Evolutionary conservation across 768 basidiomycete genomes (phyloP), one percentile per base, ranked within the genome.

Genomic region (Auricularia sp.): DNA sequence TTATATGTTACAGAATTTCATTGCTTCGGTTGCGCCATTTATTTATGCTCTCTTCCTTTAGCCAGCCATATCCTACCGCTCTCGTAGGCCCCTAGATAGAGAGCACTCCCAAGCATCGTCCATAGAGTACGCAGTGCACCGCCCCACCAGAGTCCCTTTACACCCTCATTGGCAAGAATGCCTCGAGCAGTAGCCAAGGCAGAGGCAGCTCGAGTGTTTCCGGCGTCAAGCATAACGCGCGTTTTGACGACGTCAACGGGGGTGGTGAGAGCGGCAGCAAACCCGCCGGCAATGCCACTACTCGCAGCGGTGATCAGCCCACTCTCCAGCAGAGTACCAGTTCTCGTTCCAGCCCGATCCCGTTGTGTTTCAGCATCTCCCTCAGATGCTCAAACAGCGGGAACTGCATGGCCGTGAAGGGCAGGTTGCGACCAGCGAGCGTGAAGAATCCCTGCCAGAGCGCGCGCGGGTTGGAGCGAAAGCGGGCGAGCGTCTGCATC

Each of bases 181-280:
- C 21, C 47, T 6, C 47, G 14, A 8, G 47, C 21, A 51, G 21
- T 51, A 4, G 10, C 16, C 47, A 16, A 12, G 11, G 18, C 47
- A 10, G 47, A 51, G 47, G 6, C 18, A 16, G 47, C 3, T 42
- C 39, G 11, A 51, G 11, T 18, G 7, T 16, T 51, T 18, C 18
- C 47, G 6, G 47, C 47, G 47, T 51, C 56, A 59, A 98, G 82
- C 97, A 99, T 99, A 54, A 97, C 89, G 18, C 97, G 83, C 1
- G 97, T 99, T 74, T 99, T 99, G 39, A 97, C 81, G 2, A 98
- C 97, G 71, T 99, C 97, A 36, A 99, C 78, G 1, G 97, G 97
- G 0, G 97, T 98, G 1, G 97, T 98, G 42, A 88, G 68, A 0
- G 88, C 91, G 0, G 94, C 96, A 4, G 94, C 94, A 34, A 91